These are phyloP conservation scores for Triticum dicoccoides DNA, from an alignment of 176 grass and related monocot species.

Conservation along the genomic window DNA sequence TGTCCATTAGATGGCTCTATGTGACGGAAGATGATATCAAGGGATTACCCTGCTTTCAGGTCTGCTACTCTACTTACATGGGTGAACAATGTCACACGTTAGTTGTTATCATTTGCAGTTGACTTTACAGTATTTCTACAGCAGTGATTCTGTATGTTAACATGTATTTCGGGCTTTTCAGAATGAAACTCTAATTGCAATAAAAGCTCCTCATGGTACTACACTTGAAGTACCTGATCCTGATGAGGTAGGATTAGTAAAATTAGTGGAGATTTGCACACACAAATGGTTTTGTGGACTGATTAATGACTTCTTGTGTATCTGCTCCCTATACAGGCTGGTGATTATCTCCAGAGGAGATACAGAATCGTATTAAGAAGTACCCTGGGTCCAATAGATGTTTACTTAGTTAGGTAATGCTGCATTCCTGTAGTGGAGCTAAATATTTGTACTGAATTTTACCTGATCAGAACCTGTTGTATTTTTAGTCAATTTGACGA, in stretches of 20 bases:
- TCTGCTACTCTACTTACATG: constrained; percentile 38
- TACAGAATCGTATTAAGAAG: constrained; percentile 97
- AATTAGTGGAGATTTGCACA: constrained; percentile 2
- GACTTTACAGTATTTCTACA: constrained; percentile 1
- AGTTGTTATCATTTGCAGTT: constrained; percentile 4
- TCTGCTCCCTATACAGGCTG: constrained; percentile 55
- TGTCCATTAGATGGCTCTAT: constrained; percentile 80
- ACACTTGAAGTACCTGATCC: constrained; percentile 97
- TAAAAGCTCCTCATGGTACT: constrained; percentile 98
- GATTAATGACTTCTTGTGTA: constrained; percentile 8
- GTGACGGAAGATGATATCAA: constrained; percentile 99
- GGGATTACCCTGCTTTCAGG: constrained; percentile 92
- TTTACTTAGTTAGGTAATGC: constrained; percentile 97
- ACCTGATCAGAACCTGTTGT: constrained; percentile 32
- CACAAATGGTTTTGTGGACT: not conserved
- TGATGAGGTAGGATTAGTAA: constrained; percentile 67
- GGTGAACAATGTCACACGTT: constrained; percentile 1
- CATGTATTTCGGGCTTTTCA: constrained; percentile 34
- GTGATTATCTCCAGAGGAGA: constrained; percentile 97
- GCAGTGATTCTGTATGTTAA: not conserved
- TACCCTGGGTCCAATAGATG: constrained; percentile 98
- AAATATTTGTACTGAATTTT: not conserved
- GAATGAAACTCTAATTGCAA: constrained; percentile 97
- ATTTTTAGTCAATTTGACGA: constrained; percentile 85
- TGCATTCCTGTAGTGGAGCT: constrained; percentile 23